phyloP scores from a whole-genome alignment of 495 filamentous ascomycete species.

The Penicillium robsamsonii region DNA sequence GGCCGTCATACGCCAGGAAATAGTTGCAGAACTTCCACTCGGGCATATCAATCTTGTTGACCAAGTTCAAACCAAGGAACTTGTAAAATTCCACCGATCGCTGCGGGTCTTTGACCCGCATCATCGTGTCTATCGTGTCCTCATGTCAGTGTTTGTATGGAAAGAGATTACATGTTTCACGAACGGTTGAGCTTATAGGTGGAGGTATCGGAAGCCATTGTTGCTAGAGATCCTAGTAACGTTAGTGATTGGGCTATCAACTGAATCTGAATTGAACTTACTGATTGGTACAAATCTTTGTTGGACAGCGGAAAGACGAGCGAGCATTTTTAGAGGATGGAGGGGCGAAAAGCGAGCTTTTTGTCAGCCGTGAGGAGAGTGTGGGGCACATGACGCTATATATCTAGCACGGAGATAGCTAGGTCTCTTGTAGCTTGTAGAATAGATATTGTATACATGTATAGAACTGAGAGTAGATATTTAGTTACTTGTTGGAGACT shows the following conservation, averaged over 20 bases:
- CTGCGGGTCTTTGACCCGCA: conserved; percentile 93
- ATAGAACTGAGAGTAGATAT: not conserved
- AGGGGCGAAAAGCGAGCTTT: conserved; percentile 7
- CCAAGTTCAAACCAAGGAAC: conserved; percentile 82
- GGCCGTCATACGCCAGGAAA: conserved; percentile 58
- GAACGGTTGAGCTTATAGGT: conserved; percentile 88
- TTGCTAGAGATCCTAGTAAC: conserved; percentile 41
- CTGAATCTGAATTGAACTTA: not conserved
- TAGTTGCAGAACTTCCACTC: conserved; percentile 85
- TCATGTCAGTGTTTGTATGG: conserved; percentile 12
- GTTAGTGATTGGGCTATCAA: conserved; percentile 16
- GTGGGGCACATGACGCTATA: conserved; percentile 18
- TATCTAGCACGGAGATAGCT: not conserved
- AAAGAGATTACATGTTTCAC: conserved; percentile 23
- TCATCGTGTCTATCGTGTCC: conserved; percentile 54
- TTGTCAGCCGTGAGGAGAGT: conserved; percentile 17
- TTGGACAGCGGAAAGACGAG: conserved; percentile 1
- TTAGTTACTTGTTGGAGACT: too few relatives aligned
- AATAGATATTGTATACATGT: not conserved
- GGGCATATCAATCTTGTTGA: conserved; percentile 69
- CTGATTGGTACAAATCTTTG: conserved; percentile 11
- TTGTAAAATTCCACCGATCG: conserved; percentile 91
- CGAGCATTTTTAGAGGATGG: conserved; percentile 5
- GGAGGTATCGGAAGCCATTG: conserved; percentile 75
- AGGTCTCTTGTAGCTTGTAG: not conserved